Evolutionary conservation across 2,329 filamentous ascomycete species (phyloP).

Genomic region (Onygenales sp.): DNA sequence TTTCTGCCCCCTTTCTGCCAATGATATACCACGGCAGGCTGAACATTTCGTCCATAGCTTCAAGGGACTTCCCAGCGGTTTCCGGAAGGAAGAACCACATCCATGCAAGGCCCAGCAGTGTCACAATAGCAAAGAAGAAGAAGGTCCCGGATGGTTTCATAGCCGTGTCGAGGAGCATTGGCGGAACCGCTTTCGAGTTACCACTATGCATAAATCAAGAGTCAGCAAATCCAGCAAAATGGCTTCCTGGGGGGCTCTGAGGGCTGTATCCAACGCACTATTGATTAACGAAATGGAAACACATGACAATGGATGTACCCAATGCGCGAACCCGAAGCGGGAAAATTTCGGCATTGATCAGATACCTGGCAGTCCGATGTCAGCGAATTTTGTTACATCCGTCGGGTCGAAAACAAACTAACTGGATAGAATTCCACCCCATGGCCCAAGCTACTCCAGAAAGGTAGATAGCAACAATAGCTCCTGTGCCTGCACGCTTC

Average conservation of each 20-base stretch:
- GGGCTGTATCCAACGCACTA: conserved; percentile 11
- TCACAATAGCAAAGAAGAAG: conserved; percentile 63
- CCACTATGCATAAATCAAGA: conserved; percentile 3
- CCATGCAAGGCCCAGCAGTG: conserved; percentile 56
- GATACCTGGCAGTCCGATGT: conserved; percentile 20
- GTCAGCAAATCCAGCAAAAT: not conserved
- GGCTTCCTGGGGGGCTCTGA: not conserved
- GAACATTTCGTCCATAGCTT: conserved; percentile 14
- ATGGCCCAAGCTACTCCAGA: conserved; percentile 38
- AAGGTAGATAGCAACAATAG: conserved; percentile 37
- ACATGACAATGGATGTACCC: conserved; percentile 35
- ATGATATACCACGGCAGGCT: conserved; percentile 12
- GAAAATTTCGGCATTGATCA: conserved; percentile 39
- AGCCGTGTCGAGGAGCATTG: conserved; percentile 39
- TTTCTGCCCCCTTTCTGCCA: conserved; percentile 9
- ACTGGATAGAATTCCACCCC: conserved; percentile 36
- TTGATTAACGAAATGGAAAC: conserved; percentile 32
- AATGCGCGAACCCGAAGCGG: conserved; percentile 34
- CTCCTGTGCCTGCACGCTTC: conserved; percentile 27
- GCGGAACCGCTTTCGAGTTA: conserved; percentile 20
- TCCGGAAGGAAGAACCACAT: conserved; percentile 63
- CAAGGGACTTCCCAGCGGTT: conserved; percentile 47
- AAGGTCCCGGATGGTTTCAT: conserved; percentile 57
- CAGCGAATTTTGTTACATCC: too few relatives aligned
- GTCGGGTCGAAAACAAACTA: too few relatives aligned